Conservation (phyloP, 2,329 filamentous ascomycete species). For the Lasiodiplodia citricola region DNA sequence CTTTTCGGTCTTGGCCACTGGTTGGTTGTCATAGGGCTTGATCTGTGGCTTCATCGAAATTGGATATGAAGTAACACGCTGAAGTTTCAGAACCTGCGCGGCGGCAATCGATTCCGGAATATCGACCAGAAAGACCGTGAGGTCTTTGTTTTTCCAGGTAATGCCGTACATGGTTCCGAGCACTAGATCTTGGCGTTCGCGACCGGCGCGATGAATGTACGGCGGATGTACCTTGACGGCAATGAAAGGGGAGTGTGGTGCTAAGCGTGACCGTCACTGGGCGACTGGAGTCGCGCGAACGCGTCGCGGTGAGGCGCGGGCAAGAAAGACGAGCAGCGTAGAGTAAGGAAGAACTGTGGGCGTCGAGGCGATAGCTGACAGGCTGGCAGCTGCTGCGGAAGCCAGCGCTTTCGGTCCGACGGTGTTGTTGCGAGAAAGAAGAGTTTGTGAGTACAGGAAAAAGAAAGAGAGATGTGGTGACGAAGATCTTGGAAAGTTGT, state of each 20-base stretch:
- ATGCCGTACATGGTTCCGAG: conserved; percentile 40
- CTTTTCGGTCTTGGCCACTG: not conserved
- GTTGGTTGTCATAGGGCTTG: conserved; percentile 47
- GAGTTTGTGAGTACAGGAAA: not conserved
- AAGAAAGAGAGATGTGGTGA: not conserved
- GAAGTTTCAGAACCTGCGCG: conserved; percentile 60
- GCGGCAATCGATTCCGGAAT: conserved; percentile 72
- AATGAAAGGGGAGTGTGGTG: not conserved
- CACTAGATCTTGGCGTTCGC: not conserved
- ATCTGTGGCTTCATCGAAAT: conserved; percentile 53
- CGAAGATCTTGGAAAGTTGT: not conserved
- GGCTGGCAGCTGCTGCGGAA: not conserved
- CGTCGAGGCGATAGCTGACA: not conserved
- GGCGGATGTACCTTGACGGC: not conserved
- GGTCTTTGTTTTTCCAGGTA: conserved; percentile 59
- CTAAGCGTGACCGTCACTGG: not conserved
- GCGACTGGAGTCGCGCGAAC: not conserved
- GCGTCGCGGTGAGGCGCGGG: not conserved
- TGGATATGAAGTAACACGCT: conserved; percentile 48
- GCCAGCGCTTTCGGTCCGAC: not conserved
- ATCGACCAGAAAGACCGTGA: conserved; percentile 66
- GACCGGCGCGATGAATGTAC: not conserved
- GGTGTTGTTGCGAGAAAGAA: not conserved
- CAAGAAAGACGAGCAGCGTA: not conserved
- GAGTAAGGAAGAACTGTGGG: not conserved